Percentiles rank a stretch among this genome's conserved stretches.
Conservation (phyloP, 148 eudicot species). For the Persicaria maculosa region DNA sequence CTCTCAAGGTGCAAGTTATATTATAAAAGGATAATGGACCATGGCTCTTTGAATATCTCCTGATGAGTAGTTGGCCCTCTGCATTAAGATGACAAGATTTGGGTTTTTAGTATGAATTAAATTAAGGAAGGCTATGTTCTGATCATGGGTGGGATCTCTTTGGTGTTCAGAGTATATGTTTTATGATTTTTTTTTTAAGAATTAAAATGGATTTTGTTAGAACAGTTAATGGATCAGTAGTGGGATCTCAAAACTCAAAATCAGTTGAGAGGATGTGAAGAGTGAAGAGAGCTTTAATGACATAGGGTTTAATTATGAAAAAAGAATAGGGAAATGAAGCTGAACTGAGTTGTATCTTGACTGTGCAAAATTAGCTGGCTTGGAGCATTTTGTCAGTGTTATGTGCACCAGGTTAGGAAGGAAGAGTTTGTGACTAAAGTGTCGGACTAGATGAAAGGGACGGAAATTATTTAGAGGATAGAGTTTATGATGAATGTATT, state of each 20-base stretch:
- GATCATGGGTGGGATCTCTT: constrained; percentile 2
- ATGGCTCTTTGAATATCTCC: background rate
- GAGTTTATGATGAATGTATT: background rate
- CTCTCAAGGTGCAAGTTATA: constrained; percentile 6
- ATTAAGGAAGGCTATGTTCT: background rate
- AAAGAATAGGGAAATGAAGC: background rate
- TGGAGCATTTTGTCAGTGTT: background rate
- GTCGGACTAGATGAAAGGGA: background rate
- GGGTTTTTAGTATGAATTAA: background rate
- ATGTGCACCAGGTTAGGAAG: background rate
- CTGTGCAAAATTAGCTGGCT: background rate
- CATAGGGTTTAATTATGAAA: background rate
- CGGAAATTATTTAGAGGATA: background rate
- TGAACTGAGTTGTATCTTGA: background rate
- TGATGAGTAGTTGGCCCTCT: background rate
- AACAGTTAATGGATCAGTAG: background rate
- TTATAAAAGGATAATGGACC: background rate
- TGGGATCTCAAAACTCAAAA: background rate
- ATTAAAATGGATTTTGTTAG: background rate
- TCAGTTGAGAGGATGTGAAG: background rate
- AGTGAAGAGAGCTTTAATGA: background rate
- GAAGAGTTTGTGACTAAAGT: background rate
- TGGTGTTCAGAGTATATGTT: background rate
- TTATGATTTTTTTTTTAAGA: background rate
- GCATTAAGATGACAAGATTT: background rate